A percentile compares a stretch with the other conserved stretches of the same genome.
These are phyloP conservation scores for Microdochium bolleyi DNA, from an alignment of 2,329 filamentous ascomycete species.

Conservation along the genomic window DNA sequence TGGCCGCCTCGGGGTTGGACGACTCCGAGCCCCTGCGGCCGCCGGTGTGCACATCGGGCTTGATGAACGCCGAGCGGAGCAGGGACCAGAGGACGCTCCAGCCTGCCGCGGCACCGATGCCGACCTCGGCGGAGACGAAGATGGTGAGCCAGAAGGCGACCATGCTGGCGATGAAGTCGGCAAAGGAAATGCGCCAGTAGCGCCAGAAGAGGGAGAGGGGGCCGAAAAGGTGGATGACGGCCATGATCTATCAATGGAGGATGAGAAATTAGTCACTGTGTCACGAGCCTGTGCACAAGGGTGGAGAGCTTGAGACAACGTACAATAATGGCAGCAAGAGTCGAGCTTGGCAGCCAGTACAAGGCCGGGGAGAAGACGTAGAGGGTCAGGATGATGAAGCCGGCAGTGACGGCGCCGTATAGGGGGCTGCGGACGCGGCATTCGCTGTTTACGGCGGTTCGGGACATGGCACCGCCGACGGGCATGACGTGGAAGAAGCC, in stretches of 20 bases:
- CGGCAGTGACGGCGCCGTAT: constrained; percentile 51
- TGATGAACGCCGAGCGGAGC: constrained; percentile 46
- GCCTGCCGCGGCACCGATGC: constrained; percentile 49
- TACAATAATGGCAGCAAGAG: constrained; percentile 54
- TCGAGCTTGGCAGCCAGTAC: constrained; percentile 62
- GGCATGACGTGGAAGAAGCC: constrained; percentile 58
- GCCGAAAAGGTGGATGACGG: constrained; percentile 54
- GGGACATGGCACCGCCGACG: constrained; percentile 57
- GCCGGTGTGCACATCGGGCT: constrained; percentile 6
- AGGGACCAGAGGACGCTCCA: constrained; percentile 58
- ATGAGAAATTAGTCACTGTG: constrained; percentile 1
- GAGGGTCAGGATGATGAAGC: constrained; percentile 52
- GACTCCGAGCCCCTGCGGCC: constrained; percentile 12
- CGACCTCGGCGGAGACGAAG: constrained; percentile 51
- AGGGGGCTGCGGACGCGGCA: constrained; percentile 55
- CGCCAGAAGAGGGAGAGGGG: constrained; percentile 50
- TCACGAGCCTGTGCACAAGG: no score
- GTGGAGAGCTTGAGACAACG: no score
- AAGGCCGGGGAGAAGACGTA: constrained; percentile 53
- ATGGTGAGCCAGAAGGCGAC: constrained; percentile 57
- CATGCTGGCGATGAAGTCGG: constrained; percentile 57
- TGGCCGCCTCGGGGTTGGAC: constrained; percentile 10
- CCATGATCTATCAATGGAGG: constrained; percentile 38
- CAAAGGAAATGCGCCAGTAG: constrained; percentile 57
- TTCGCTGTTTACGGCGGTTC: constrained; percentile 59